Conservation (phyloP, 495 filamentous ascomycete species). For the Rhypophila decipiens region DNA sequence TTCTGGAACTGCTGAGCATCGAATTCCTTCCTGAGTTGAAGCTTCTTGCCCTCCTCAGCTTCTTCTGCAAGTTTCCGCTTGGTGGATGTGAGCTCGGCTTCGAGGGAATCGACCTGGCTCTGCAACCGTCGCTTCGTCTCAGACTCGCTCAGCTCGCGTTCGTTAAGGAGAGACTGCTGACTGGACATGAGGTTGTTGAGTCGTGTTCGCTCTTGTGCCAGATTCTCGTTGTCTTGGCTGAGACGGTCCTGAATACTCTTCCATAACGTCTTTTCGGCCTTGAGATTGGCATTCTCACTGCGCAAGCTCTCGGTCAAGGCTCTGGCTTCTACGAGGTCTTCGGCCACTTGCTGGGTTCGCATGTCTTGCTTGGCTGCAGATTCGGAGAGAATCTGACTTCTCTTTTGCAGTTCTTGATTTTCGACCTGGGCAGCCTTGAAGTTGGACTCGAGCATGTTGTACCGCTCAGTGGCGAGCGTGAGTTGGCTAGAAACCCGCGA, state of each 20-base stretch:
- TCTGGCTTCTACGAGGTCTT: conserved; percentile 84
- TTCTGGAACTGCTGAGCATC: conserved; percentile 80
- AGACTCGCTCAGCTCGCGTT: conserved; percentile 78
- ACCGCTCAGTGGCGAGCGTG: conserved; percentile 71
- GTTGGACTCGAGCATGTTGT: conserved; percentile 85
- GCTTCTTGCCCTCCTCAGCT: conserved; percentile 72
- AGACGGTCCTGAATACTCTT: conserved; percentile 85
- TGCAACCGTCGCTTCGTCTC: conserved; percentile 76
- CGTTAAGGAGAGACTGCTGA: conserved; percentile 80
- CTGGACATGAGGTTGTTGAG: conserved; percentile 73
- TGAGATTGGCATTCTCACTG: conserved; percentile 84
- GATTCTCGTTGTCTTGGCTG: conserved; percentile 72
- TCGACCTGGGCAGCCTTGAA: conserved; percentile 75
- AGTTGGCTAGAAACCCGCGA: conserved; percentile 73
- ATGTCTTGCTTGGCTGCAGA: conserved; percentile 83
- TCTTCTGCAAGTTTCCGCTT: conserved; percentile 83
- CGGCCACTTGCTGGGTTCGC: conserved; percentile 80
- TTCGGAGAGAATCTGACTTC: conserved; percentile 67
- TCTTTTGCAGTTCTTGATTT: conserved; percentile 76
- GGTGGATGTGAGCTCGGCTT: conserved; percentile 66
- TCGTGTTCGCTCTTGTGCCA: conserved; percentile 75
- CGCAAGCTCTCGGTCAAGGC: conserved; percentile 79
- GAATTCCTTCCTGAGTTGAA: conserved; percentile 74
- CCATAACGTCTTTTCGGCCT: conserved; percentile 86
- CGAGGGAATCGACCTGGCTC: conserved; percentile 64